Evolutionary conservation across 768 basidiomycete species (phyloP).

Genomic region (Mycena polygramma): DNA sequence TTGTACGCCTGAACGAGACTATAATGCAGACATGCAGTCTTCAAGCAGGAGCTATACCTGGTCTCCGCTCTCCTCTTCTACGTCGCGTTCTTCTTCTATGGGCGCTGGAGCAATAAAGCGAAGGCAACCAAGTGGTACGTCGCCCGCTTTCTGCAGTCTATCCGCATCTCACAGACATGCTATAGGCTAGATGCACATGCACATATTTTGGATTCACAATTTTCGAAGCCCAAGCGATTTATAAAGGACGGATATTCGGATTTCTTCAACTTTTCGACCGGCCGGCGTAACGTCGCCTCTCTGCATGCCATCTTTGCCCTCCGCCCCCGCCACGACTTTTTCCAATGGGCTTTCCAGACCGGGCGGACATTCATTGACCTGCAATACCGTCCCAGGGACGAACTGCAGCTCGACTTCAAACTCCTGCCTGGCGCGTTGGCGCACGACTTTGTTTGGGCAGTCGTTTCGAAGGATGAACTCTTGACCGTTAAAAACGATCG

Average conservation of each 20-base stretch:
- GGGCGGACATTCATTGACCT: conserved; percentile 80
- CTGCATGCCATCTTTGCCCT: conserved; percentile 86
- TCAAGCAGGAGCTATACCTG: conserved; percentile 75
- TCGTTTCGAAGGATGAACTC: conserved; percentile 86
- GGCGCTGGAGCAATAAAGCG: conserved; percentile 68
- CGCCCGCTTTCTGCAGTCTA: conserved; percentile 28
- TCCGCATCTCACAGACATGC: conserved; percentile 32
- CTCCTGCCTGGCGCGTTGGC: conserved; percentile 65
- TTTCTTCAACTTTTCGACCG: conserved; percentile 90
- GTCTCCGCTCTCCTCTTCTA: conserved; percentile 69
- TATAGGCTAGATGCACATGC: conserved; percentile 73
- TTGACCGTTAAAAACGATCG: conserved; percentile 74
- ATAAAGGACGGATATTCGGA: conserved; percentile 80
- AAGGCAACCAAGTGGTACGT: conserved; percentile 79
- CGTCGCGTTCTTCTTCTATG: conserved; percentile 67
- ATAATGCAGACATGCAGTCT: conserved; percentile 55
- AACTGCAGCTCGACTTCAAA: conserved; percentile 84
- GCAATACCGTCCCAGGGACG: conserved; percentile 77
- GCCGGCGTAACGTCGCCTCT: conserved; percentile 80
- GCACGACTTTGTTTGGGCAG: conserved; percentile 84
- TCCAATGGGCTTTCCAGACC: conserved; percentile 74
- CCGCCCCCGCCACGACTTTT: conserved; percentile 86
- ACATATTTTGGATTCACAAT: conserved; percentile 75
- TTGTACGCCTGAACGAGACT: conserved; percentile 13
- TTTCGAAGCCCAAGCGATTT: conserved; percentile 75